Evolutionary conservation across 176 grass and related monocot genomes (phyloP), one percentile per base, ranked within the genome.

Genomic region (Avena eriantha): DNA sequence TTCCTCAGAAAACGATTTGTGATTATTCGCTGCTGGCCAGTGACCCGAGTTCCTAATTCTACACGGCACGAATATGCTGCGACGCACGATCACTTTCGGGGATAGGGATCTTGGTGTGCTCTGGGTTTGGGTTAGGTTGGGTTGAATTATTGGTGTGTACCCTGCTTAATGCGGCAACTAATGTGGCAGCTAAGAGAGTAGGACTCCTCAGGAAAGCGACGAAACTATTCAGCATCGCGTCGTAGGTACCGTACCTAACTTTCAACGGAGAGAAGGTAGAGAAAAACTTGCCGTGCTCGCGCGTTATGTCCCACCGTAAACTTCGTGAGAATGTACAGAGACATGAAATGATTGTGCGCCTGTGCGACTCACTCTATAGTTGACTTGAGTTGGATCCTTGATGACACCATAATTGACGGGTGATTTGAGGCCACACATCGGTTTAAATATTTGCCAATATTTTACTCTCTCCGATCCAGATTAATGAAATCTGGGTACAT

Each of bases 21-120:
- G 16, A 35, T 61, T 24, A 69, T 39, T 55, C 56, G 46, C 34
- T 35, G 34, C 2, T 35, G 34, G 34, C 23, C 66, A 22, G 0
- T 51, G 13, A 26, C 57, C 7, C 26, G 43, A 57, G 60, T 82
- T 83, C 22, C 61, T 23, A 59, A 58, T 48, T 88, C 80, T 83
- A 83, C 61, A 88, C 49, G 61, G 19, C 72, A 78, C 46, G 36
- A 83, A 69, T 69, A 69, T 58, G 35, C 24, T 23, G 39, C 3
- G 69, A 10, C 11, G 23, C 47, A 47, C 19, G 10, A 73, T 86
- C 54, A 17, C 54, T 87, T 72, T 73, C 67, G 5, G 21, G 10
- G 53, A 86, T 4, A 63, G 85, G 58, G 77, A 80, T 61, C 1
- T 64, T 11, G 15, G 5, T 58, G 41, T 45, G n/a, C 34, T n/a